phyloP scores from a whole-genome alignment of 352 stramenopile genomes.

The Globisporangium solare region DNA sequence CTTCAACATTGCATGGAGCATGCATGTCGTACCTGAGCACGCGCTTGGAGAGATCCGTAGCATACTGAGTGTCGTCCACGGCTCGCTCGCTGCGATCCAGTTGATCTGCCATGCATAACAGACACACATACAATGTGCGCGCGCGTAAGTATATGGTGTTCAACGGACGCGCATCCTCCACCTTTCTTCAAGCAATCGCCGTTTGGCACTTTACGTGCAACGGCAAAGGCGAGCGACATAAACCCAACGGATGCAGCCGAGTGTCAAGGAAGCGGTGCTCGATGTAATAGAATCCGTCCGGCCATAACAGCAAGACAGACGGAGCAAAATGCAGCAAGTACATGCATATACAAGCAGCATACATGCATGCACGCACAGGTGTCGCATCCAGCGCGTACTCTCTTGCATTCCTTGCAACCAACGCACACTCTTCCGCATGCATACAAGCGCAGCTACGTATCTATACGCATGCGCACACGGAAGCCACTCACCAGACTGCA shows the following conservation, averaged over 20 bases:
- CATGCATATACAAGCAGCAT: not conserved
- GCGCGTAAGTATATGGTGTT: not conserved
- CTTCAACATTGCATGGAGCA: not conserved
- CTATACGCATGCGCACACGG: not conserved
- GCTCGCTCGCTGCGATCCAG: constrained; percentile 45
- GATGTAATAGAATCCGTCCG: too few relatives aligned
- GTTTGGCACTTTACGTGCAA: not conserved
- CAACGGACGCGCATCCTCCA: not conserved
- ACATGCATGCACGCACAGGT: not conserved
- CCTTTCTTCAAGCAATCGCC: not conserved
- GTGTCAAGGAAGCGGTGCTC: too few relatives aligned
- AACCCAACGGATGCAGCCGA: too few relatives aligned
- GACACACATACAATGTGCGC: not conserved
- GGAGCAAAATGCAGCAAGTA: too few relatives aligned
- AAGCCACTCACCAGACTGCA: constrained; percentile 39
- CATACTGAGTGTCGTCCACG: constrained; percentile 57
- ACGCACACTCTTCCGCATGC: too few relatives aligned
- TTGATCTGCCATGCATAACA: constrained; percentile 31
- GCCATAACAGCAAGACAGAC: too few relatives aligned
- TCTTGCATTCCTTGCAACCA: too few relatives aligned
- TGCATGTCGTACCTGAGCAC: constrained; percentile 29
- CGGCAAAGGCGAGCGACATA: not conserved
- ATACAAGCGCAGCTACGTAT: not conserved
- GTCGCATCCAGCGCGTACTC: too few relatives aligned
- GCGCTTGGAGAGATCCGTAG: constrained; percentile 51